A percentile compares a stretch with the other conserved stretches of the same genome.
Evolutionary conservation across 495 filamentous ascomycete species (phyloP).

Genomic region (Oleoguttula mirabilis): DNA sequence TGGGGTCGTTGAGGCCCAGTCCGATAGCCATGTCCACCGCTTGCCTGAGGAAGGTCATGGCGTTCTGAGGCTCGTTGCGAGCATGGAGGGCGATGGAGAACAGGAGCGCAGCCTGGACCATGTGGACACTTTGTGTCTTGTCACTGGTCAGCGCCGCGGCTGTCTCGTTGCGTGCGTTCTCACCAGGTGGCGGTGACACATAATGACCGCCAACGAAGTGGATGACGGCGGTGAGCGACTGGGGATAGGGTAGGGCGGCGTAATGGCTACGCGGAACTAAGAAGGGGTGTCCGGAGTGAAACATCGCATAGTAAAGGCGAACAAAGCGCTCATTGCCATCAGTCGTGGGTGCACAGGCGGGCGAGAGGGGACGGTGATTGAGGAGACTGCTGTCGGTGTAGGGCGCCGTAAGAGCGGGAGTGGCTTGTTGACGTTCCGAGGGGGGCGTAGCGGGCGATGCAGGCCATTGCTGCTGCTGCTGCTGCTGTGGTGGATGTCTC

Average conservation of each 20-base stretch:
- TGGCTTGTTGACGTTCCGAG: too few species aligned
- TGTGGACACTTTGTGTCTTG: neutral
- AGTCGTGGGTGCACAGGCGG: neutral
- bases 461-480: too few species aligned
- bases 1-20: conserved; percentile 56
- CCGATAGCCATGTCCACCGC: conserved; percentile 62
- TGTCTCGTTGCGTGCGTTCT: conserved; percentile 49
- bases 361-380: neutral
- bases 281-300: conserved; percentile 60
- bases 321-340: conserved; percentile 13
- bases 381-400: neutral
- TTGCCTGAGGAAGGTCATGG: conserved; percentile 50
- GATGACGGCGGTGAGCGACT: conserved; percentile 20
- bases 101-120: conserved; percentile 64
- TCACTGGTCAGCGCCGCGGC: conserved; percentile 25
- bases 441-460: too few species aligned
- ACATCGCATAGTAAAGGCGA: conserved; percentile 48
- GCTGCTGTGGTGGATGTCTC: neutral
- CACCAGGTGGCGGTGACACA: conserved; percentile 43
- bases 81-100: conserved; percentile 69
- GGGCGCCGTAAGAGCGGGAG: too few species aligned
- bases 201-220: conserved; percentile 52
- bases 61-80: conserved; percentile 52
- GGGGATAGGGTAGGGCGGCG: conserved; percentile 1
- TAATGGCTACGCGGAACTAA: conserved; percentile 35